Conservation (phyloP, 495 filamentous ascomycete species). For the Tuber brumale region DNA sequence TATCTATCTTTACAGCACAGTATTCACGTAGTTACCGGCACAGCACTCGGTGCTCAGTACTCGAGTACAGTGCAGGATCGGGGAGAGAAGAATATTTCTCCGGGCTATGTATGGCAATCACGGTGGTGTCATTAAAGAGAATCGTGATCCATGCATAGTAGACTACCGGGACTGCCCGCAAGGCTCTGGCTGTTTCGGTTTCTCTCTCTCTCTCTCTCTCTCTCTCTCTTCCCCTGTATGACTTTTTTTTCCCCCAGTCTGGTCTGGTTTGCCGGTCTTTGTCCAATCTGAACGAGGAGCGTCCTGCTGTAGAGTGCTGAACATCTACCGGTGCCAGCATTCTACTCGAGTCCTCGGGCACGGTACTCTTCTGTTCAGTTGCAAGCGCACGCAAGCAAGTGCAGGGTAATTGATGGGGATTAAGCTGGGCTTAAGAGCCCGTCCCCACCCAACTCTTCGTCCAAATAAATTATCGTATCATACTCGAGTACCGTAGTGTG, state of each 20-base stretch:
- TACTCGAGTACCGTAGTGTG: no score
- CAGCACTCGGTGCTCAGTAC: no score
- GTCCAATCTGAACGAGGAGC: not conserved
- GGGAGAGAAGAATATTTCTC: not conserved
- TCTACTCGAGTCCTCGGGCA: not conserved
- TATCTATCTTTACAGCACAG: not conserved
- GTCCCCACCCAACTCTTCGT: not conserved
- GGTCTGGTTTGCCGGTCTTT: not conserved
- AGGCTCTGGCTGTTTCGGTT: not conserved
- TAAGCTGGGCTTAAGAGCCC: not conserved
- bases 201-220: not conserved
- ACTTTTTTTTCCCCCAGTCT: not conserved
- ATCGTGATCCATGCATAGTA: not conserved
- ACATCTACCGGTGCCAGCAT: not conserved
- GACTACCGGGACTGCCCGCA: not conserved
- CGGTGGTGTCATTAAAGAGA: not conserved
- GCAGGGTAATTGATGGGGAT: not conserved
- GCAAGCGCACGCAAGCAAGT: not conserved
- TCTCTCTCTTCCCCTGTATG: not conserved
- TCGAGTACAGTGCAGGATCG: no score
- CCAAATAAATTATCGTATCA: not conserved
- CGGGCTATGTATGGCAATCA: not conserved
- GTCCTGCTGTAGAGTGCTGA: not conserved
- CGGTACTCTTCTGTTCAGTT: not conserved
- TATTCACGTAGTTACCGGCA: no score